Evolutionary conservation across 129 eudicot species (phyloP), one percentile per base, ranked within the genome.

Genomic region (Helianthus tuberosus): DNA sequence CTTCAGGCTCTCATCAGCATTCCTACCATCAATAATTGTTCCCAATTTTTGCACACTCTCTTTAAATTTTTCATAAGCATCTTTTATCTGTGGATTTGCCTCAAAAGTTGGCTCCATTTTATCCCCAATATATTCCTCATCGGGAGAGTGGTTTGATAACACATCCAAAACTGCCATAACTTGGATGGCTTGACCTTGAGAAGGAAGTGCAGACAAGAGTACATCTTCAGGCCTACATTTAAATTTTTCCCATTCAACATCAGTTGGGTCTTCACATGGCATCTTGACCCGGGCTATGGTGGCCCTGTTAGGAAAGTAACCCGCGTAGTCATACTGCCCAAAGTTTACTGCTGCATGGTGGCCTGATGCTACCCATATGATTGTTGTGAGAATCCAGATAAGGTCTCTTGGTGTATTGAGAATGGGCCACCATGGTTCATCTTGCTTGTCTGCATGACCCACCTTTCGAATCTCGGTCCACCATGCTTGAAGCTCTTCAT

Each of bases 331-430:
- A 52, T 89, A 92, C 43, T 92, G 96, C 3, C 97, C 93, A 12
- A 92, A 89, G 81, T 92, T 92, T 25, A 89, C 96, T 0, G 97
- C 91, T 0, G 96, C 80, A 76, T 92, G 97, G 76, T 89, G 97
- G 23, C 93, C 93, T 0, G 96, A 89, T 27, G 89, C 23, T 2
- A 82, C 86, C 96, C 96, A 92, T 5, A 83, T 89, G 14, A 92
- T 89, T 1, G 79, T 89, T 55, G 93, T 83, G 5, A 89, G 39
- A n/a, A 86, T 83, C 5, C 70, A 79, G 11, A 87, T 85, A 15
- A 92, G 75, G 71, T 83, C 91, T 0, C 77, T 62, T 5, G 60
- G 82, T 63, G 91, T 92, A 35, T 85, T 75, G 63, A 92, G 86
- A 14, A 23, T 17, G 0, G 98, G 98, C 98, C 97, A 92, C 97